Conservation (phyloP, 2,329 filamentous ascomycete species). For the Penicillium olsonii region DNA sequence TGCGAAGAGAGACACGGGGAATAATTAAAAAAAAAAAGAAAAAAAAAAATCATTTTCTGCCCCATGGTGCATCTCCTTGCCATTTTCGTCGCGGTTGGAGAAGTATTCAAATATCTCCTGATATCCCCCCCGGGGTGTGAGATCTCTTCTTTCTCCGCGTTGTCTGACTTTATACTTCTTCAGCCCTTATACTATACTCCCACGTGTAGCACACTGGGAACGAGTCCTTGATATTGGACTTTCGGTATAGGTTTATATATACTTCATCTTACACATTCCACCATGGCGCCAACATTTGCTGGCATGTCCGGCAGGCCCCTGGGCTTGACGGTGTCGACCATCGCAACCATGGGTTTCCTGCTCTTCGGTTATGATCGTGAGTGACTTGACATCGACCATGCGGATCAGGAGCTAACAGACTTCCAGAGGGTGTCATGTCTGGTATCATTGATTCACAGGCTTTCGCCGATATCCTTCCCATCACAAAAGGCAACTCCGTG, state of each 20-base stretch:
- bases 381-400: too few species aligned
- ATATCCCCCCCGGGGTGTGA: conserved; percentile 13
- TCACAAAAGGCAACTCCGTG: conserved; percentile 40
- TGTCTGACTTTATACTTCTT: conserved; percentile 12
- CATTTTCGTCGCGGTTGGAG: conserved; percentile 18
- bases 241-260: neutral
- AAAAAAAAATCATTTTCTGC: conserved; percentile 10
- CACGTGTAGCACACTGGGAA: conserved; percentile 7
- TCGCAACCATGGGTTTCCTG: conserved; percentile 65
- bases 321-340: conserved; percentile 59
- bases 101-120: conserved; percentile 32
- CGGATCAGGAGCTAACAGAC: neutral
- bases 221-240: conserved; percentile 1
- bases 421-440: conserved; percentile 41
- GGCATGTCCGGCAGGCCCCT: conserved; percentile 61
- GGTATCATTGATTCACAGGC: conserved; percentile 38
- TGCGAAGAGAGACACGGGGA: conserved; percentile 10
- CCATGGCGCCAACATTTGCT: conserved; percentile 58
- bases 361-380: conserved; percentile 61
- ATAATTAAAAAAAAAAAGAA: neutral
- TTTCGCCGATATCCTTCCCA: conserved; percentile 38
- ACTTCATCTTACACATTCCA: conserved; percentile 6
- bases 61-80: conserved; percentile 26
- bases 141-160: conserved; percentile 18
- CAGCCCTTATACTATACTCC: conserved; percentile 3